Percentiles rank a stretch among this genome's conserved stretches.
phyloP scores from a whole-genome alignment of 2,329 filamentous ascomycete genomes.

The Alternaria brassicae region DNA sequence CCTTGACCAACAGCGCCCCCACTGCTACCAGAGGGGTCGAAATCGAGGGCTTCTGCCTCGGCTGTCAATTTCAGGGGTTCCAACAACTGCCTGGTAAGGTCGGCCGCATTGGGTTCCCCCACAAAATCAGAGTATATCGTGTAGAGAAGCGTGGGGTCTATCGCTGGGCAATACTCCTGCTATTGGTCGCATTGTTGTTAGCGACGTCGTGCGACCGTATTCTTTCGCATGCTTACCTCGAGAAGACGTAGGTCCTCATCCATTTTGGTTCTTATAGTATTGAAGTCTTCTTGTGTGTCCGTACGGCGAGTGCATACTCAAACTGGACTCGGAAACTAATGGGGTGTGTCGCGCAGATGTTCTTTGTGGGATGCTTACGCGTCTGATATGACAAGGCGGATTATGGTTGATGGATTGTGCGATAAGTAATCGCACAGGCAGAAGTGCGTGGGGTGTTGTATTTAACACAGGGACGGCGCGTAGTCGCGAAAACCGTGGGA shows the following conservation, averaged over 20 bases:
- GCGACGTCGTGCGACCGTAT: conserved; percentile 15
- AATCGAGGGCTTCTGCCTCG: conserved; percentile 72
- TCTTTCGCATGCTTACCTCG: conserved; percentile 32
- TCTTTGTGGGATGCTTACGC: neutral
- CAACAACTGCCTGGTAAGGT: conserved; percentile 65
- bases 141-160: conserved; percentile 80
- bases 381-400: neutral
- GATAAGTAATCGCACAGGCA: neutral
- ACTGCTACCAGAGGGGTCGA: conserved; percentile 78
- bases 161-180: conserved; percentile 73
- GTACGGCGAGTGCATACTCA: conserved; percentile 39
- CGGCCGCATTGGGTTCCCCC: conserved; percentile 60
- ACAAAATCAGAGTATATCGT: conserved; percentile 79
- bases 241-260: conserved; percentile 45
- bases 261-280: conserved; percentile 42
- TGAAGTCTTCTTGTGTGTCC: conserved; percentile 29
- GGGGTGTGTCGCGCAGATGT: neutral
- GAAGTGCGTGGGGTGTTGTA: conserved; percentile 11
- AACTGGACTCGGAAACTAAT: neutral
- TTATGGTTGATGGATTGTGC: neutral
- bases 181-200: conserved; percentile 46
- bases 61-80: conserved; percentile 71
- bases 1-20: conserved; percentile 45
- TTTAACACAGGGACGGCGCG: conserved; percentile 9
- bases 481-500: conserved; percentile 7